Conservation (phyloP, 371 early-diverging fungal genomes). For the Rhizopus stolonifer region DNA sequence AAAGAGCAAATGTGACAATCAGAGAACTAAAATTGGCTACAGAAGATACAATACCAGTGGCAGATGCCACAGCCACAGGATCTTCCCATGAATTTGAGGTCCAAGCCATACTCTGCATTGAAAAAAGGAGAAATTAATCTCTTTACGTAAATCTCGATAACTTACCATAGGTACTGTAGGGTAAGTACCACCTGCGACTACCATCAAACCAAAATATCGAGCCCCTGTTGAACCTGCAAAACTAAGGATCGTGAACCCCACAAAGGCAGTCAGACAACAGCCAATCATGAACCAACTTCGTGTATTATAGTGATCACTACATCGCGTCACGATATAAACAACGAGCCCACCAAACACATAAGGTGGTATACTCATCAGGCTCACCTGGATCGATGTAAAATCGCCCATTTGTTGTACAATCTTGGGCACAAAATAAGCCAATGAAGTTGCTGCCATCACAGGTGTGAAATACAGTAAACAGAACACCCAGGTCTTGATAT, state of each 20-base stretch:
- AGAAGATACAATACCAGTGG: conserved; percentile 50
- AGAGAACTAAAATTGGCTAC: conserved; percentile 50
- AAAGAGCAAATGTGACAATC: conserved; percentile 48
- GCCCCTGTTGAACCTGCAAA: conserved; percentile 38
- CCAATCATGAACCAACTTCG: conserved; percentile 51
- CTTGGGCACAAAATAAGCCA: conserved; percentile 49
- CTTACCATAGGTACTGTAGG: conserved; percentile 52
- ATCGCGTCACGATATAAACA: conserved; percentile 37
- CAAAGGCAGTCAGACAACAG: conserved; percentile 31
- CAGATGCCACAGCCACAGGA: conserved; percentile 42
- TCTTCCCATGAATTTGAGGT: conserved; percentile 49
- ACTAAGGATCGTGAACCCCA: conserved; percentile 42
- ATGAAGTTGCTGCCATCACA: conserved; percentile 53
- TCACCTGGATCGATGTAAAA: conserved; percentile 46
- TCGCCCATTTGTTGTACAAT: conserved; percentile 48
- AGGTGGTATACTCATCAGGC: conserved; percentile 50
- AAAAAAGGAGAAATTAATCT: not conserved
- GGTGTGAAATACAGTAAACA: conserved; percentile 47
- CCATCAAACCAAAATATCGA: conserved; percentile 49
- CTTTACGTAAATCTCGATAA: not conserved
- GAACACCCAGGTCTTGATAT: conserved; percentile 48
- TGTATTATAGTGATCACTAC: conserved; percentile 33
- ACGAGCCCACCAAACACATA: conserved; percentile 47
- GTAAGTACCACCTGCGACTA: conserved; percentile 49
- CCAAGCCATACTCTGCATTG: conserved; percentile 48